Percentiles rank a stretch among this genome's conserved stretches.
Conservation (phyloP, 495 filamentous ascomycete species). For the Podospora comata region DNA sequence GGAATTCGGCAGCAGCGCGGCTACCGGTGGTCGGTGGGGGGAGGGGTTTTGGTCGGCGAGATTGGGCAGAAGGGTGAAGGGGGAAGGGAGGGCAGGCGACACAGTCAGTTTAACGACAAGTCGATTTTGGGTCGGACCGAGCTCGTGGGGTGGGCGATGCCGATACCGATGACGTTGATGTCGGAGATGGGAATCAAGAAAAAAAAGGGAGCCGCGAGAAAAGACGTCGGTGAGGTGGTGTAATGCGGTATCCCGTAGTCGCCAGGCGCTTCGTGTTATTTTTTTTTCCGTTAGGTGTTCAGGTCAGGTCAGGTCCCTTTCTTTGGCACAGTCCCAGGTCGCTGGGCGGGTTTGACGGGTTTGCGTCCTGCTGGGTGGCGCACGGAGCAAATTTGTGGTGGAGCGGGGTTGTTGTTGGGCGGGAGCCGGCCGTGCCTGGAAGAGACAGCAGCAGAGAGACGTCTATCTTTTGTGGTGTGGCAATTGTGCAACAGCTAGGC, state of each 20-base stretch:
- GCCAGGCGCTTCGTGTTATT: not conserved
- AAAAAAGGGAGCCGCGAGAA: slow-evolving; percentile 12
- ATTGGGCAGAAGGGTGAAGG: slow-evolving; percentile 21
- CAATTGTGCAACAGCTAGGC: not conserved
- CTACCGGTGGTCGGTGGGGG: slow-evolving; percentile 26
- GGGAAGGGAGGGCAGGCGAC: slow-evolving; percentile 1
- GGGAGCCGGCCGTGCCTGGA: slow-evolving; percentile 11
- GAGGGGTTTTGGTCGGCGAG: slow-evolving; percentile 22
- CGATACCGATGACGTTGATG: slow-evolving; percentile 1
- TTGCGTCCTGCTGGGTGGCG: slow-evolving; percentile 22
- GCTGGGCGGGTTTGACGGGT: slow-evolving; percentile 18
- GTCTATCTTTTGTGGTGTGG: slow-evolving; percentile 4
- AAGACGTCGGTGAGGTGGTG: slow-evolving; percentile 4
- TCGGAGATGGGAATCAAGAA: not conserved
- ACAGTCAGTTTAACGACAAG: not conserved
- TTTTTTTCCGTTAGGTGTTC: slow-evolving; percentile 2
- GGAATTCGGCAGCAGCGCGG: slow-evolving; percentile 26
- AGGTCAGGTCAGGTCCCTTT: slow-evolving; percentile 14
- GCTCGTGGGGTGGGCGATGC: slow-evolving; percentile 14
- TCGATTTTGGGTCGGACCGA: slow-evolving; percentile 2
- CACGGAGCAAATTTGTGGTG: slow-evolving; percentile 29
- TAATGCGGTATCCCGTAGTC: not conserved
- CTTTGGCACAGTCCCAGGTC: slow-evolving; percentile 17
- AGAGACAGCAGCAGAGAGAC: not conserved
- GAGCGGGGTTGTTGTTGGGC: slow-evolving; percentile 27